Percentiles rank a stretch among this genome's conserved stretches.
These are phyloP conservation scores for Metschnikowia kofuensis DNA, from an alignment of 805 yeast genomes.

Conservation along the genomic window DNA sequence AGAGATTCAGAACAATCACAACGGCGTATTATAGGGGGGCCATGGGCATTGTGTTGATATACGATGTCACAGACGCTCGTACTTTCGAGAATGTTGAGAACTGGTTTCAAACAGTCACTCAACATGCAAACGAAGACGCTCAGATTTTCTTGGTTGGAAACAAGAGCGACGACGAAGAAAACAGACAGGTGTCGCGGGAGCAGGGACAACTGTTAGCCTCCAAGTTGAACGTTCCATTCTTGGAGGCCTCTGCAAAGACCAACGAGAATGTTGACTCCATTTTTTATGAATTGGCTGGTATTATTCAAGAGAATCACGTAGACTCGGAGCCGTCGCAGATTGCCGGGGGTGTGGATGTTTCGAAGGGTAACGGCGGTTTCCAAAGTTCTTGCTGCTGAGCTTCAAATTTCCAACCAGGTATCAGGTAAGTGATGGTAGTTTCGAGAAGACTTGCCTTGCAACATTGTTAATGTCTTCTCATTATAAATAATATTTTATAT, in stretches of 20 bases:
- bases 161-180: slow-evolving; percentile 86
- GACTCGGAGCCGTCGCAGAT: slow-evolving; percentile 33
- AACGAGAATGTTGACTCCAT: slow-evolving; percentile 90
- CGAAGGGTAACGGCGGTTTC: slow-evolving; percentile 25
- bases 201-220: slow-evolving; percentile 89
- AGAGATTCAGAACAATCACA: slow-evolving; percentile 89
- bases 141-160: slow-evolving; percentile 93
- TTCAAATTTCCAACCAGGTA: no score
- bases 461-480: no score
- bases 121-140: slow-evolving; percentile 95
- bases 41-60: slow-evolving; percentile 80
- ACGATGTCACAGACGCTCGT: slow-evolving; percentile 84
- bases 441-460: no score
- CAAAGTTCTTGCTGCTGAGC: slow-evolving; percentile 41
- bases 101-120: slow-evolving; percentile 95
- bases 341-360: slow-evolving; percentile 38
- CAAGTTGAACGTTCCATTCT: slow-evolving; percentile 83
- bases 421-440: no score
- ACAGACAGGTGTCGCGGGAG: slow-evolving; percentile 82
- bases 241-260: slow-evolving; percentile 95
- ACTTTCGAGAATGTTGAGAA: slow-evolving; percentile 89
- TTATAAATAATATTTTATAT: no score
- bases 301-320: slow-evolving; percentile 77
- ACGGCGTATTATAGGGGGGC: slow-evolving; percentile 92
- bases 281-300: slow-evolving; percentile 82